A percentile compares a stretch with the other conserved stretches of the same genome.
Evolutionary conservation across 805 yeast genomes (phyloP).

Genomic region (Kregervanrija delftensis): DNA sequence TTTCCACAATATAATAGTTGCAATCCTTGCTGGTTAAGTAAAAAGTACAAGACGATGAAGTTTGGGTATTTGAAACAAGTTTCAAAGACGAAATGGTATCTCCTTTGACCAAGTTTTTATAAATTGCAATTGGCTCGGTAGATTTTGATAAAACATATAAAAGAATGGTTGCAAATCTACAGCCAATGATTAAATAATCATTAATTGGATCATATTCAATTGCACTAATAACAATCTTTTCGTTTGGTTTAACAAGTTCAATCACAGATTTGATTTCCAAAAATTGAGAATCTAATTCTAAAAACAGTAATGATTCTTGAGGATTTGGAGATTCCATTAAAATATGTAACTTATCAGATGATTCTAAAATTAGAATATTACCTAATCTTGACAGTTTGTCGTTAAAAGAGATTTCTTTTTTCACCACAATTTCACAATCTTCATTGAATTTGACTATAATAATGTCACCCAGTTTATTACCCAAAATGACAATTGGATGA

Average conservation of each 20-base stretch:
- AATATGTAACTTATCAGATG: conserved; percentile 27
- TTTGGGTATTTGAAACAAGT: conserved; percentile 23
- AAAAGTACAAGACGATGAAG: conserved; percentile 17
- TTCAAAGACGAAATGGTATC: conserved; percentile 60
- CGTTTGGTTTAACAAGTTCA: conserved; percentile 21
- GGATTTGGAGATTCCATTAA: conserved; percentile 67
- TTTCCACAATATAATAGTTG: conserved; percentile 38
- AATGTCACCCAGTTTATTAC: conserved; percentile 35
- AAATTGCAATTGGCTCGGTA: conserved; percentile 23
- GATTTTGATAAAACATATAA: conserved; percentile 35
- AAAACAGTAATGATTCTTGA: conserved; percentile 41
- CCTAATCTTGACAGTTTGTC: conserved; percentile 36
- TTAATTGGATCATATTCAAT: conserved; percentile 34
- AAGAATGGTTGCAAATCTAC: conserved; percentile 63
- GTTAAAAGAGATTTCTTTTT: conserved; percentile 17
- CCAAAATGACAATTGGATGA: conserved; percentile 19
- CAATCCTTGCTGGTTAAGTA: conserved; percentile 64
- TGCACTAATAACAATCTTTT: conserved; percentile 52
- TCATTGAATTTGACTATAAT: conserved; percentile 35
- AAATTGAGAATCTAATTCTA: conserved; percentile 27
- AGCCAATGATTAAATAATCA: conserved; percentile 52
- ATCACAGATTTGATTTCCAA: conserved; percentile 18
- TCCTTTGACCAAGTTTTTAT: conserved; percentile 51
- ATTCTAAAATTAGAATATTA: conserved; percentile 36
- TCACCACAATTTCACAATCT: conserved; percentile 25